Evolutionary conservation across 179 eudicot genomes (phyloP), one percentile per base, ranked within the genome.

Genomic region (Amaranthus tricolor): DNA sequence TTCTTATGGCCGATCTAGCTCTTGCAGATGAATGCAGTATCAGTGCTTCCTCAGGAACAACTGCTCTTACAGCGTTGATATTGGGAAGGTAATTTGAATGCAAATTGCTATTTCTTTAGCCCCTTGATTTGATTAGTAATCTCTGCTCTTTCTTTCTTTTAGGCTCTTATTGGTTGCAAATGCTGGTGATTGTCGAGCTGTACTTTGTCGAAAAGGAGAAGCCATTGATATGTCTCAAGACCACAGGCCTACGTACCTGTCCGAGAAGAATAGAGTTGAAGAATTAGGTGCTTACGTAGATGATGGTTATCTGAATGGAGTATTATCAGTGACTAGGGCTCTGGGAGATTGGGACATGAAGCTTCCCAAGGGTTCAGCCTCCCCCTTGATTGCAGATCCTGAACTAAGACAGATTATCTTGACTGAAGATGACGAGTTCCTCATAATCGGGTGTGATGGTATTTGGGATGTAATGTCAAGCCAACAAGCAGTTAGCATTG

Each of bases 291-390:
- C 88, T 21, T 88, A 80, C 62, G 74, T 92, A 12, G 97, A 92
- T 15, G 91, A 88, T n/a, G 94, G 89, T 1, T 92, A 92, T 72
- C 88, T 92, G 9, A 92, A 92, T 57, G 97, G 97, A 16, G 90
- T 89, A 43, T 67, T 92, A 8, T 92, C 97, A 0, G 89, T 92
- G 9, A 83, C 96, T 5, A 76, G 97, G 60, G 93, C 96, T n/a
- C 72, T 92, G 40, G 96, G 97, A 7, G 97, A 92, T 77, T 92
- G 97, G 97, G 92, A 90, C 80, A 79, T 92, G 89, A 92, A 90
- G 80, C 79, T 88, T 4, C 89, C 93, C 24, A 78, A 79, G 50
- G 88, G 89, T 62, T 84, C 88, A 4, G 45, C 88, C 17, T 92
- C 97, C 0, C 92, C 96, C 75, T 88, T 92, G 54, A 90, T 85